Conservation (phyloP, 345 rosid genomes). For the Raphanus sativus region DNA sequence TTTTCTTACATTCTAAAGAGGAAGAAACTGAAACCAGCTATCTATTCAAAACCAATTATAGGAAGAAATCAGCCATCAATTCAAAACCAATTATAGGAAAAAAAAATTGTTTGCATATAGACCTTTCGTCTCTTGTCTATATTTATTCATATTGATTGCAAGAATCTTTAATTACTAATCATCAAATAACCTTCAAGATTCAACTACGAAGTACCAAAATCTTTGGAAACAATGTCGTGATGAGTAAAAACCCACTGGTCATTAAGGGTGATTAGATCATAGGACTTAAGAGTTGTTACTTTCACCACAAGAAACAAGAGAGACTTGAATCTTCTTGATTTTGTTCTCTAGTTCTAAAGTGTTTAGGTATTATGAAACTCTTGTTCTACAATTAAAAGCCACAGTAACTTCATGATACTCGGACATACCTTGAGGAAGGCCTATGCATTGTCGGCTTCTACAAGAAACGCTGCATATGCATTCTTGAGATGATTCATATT, state of each 20-base stretch:
- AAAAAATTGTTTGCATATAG: neutral
- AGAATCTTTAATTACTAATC: neutral
- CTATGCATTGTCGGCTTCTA: neutral
- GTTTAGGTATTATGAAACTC: neutral
- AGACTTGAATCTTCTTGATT: neutral
- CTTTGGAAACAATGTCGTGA: neutral
- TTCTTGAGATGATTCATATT: neutral
- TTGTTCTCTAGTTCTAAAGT: neutral
- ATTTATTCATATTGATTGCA: neutral
- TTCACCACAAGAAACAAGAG: neutral
- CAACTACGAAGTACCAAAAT: neutral
- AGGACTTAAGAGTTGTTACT: neutral
- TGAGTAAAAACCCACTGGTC: neutral
- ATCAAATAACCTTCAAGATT: neutral
- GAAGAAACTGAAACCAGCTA: neutral
- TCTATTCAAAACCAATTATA: neutral
- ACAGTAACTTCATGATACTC: neutral
- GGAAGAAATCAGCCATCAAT: neutral
- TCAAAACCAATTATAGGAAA: too few relatives aligned
- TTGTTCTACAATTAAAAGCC: neutral
- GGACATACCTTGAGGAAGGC: neutral
- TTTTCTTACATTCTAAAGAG: neutral
- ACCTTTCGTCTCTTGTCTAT: neutral
- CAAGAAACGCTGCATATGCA: conserved; percentile 3
- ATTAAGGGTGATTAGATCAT: neutral